phyloP scores from a whole-genome alignment of 1,139 yeast genomes.

The Suhomyces kunorum region DNA sequence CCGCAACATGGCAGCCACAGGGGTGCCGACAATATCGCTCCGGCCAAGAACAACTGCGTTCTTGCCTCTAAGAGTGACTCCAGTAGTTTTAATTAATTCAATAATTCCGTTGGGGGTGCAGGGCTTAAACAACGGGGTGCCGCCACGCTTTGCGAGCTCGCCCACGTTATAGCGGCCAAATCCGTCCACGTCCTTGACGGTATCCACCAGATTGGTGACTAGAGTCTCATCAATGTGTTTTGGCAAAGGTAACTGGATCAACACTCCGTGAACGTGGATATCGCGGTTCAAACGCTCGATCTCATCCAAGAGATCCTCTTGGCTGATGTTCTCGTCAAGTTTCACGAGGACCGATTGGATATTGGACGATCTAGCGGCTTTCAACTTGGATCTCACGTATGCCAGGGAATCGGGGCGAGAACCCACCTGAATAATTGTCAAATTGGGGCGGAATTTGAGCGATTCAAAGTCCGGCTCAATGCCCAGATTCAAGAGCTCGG shows the following conservation, averaged over 20 bases:
- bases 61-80: constrained; percentile 60
- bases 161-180: constrained; percentile 76
- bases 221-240: constrained; percentile 65
- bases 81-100: constrained; percentile 64
- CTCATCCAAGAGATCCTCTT: constrained; percentile 55
- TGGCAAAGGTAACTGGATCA: constrained; percentile 76
- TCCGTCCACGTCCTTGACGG: constrained; percentile 79
- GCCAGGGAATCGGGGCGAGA: constrained; percentile 75
- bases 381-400: constrained; percentile 72
- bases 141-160: constrained; percentile 71
- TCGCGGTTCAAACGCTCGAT: constrained; percentile 62
- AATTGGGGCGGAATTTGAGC: constrained; percentile 56
- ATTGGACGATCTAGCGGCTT: constrained; percentile 70
- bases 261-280: constrained; percentile 64
- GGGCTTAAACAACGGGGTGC: constrained; percentile 69
- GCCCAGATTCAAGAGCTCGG: constrained; percentile 15
- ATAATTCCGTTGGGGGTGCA: constrained; percentile 82
- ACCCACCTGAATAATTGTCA: constrained; percentile 76
- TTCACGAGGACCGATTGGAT: constrained; percentile 60
- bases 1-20: constrained; percentile 80
- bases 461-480: constrained; percentile 27
- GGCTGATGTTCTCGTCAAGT: constrained; percentile 56
- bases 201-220: constrained; percentile 66
- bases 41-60: constrained; percentile 95
- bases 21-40: constrained; percentile 95